Evolutionary conservation across 1,139 yeast species (phyloP).

Genomic region (Taphrina wiesneri): DNA sequence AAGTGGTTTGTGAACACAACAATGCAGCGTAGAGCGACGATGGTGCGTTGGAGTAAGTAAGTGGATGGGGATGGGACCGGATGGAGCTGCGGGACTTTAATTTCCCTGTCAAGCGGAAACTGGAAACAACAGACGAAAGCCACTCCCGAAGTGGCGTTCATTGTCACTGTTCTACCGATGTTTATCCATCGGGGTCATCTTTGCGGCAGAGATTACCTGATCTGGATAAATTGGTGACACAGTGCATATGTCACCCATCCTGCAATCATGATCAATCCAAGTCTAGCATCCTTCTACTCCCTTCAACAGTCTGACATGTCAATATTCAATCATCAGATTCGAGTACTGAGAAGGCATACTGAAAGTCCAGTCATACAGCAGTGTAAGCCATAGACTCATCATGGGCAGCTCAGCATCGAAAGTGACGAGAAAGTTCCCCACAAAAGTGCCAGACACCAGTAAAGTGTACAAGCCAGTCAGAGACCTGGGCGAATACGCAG

Average conservation of each 20-base stretch:
- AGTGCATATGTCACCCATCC: background rate
- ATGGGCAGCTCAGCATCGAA: slow-evolving; percentile 18
- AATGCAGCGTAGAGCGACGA: too few species aligned
- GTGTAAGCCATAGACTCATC: background rate
- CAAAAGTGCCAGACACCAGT: slow-evolving; percentile 9
- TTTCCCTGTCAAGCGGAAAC: background rate
- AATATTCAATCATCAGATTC: background rate
- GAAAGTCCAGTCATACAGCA: too few species aligned
- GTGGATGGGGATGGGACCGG: background rate
- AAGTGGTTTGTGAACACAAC: too few species aligned
- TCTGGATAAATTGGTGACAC: background rate
- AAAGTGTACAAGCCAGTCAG: slow-evolving; percentile 5
- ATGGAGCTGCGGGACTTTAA: background rate
- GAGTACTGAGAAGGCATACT: too few species aligned
- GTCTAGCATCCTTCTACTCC: background rate
- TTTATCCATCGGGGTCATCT: too few species aligned
- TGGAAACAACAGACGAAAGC: background rate
- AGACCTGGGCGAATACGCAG: slow-evolving; percentile 15
- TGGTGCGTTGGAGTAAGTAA: too few species aligned
- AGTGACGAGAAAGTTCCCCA: slow-evolving; percentile 20
- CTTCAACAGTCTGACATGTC: background rate
- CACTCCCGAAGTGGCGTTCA: background rate
- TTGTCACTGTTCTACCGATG: too few species aligned
- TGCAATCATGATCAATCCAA: background rate
- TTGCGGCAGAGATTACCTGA: background rate